Percentiles rank a stretch among this genome's conserved stretches.
These are phyloP conservation scores for Eragrostis nindensis DNA, from an alignment of 176 grass and related monocot genomes.

Conservation along the genomic window DNA sequence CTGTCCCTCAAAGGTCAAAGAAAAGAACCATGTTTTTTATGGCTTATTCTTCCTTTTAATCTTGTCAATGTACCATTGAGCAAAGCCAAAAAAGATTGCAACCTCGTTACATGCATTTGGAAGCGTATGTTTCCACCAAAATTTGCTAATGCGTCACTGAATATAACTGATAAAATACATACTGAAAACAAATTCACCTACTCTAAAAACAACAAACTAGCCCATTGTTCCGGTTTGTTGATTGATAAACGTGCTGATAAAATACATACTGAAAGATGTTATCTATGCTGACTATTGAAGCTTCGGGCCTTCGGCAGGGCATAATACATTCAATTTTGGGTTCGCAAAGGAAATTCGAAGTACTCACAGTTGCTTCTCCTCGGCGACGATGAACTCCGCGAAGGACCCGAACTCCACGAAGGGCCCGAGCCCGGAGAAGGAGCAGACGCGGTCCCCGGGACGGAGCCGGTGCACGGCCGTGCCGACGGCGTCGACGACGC, in stretches of 20 bases:
- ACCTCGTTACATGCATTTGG: not conserved
- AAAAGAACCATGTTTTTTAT: not conserved
- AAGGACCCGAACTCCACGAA: constrained; percentile 81
- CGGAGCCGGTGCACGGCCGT: constrained; percentile 54
- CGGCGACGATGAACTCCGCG: constrained; percentile 69
- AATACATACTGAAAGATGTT: not conserved
- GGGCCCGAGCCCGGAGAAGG: constrained; percentile 39
- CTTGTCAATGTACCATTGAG: not conserved
- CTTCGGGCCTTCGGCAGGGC: not conserved
- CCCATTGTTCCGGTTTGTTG: not conserved
- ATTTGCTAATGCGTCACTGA: not conserved
- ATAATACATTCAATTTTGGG: not conserved
- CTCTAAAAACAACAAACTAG: not conserved
- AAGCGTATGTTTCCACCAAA: not conserved
- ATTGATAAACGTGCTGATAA: not conserved
- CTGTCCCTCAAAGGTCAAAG: not conserved
- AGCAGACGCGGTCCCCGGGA: constrained; percentile 75
- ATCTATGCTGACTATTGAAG: not conserved
- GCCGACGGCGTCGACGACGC: constrained; percentile 77
- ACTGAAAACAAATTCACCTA: not conserved
- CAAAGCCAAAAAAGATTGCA: not conserved
- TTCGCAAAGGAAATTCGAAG: not conserved
- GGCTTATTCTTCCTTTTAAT: not conserved
- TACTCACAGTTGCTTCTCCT: constrained; percentile 77
- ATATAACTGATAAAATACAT: not conserved